Base-by-base conservation (phyloP, 768 basidiomycete genomes). In the Cystofilobasidium macerans region DNA sequence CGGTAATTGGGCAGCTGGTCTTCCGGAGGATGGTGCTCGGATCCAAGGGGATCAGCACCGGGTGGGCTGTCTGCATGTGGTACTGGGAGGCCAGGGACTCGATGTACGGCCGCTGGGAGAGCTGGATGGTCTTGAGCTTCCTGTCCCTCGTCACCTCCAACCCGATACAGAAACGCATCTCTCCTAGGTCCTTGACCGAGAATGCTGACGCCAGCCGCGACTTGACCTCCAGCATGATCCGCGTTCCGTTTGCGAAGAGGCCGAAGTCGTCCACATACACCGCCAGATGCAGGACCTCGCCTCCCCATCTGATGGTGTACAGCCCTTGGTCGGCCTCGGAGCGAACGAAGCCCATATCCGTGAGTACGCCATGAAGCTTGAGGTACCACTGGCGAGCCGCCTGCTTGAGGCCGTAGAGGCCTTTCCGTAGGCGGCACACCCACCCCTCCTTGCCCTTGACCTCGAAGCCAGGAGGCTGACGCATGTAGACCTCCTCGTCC, bases 381-480 rank as follows among this genome's bases (percentile, higher is more conserved):
- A 18, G 33, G 61, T 59, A 67, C 66, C 66, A 67, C 36, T 62
- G 62, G 12, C 66, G 22, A 28, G 61, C 66, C 6, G 60, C 59
- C 48, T 61, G 66, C 51, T 67, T 67, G 13, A 62, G 48, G 26
- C 66, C 66, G 38, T 67, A 67, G 43, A 67, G 66, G n/a, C 61
- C 59, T 40, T 62, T 61, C 47, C 54, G 24, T 45, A 67, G 66
- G 12, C 38, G 47, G 35, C 54, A 57, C 9, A 57, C 54, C 54
- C 54, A 57, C 28, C 30, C 35, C 20, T 57, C 54, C 54, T 57
- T 57, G 12, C n/a, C 7, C n/a, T 57, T 9, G 16, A 8, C 56
- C 20, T 22, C 40, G n/a, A n/a, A 13, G 8, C 36, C 36, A 7
- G 36, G 33, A 62, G 20, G 59, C 60, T 12, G 36, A n/a, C 8